Evolutionary conservation across 1,139 yeast genomes (phyloP).

Genomic region (Debaryomyces psychrophilus): DNA sequence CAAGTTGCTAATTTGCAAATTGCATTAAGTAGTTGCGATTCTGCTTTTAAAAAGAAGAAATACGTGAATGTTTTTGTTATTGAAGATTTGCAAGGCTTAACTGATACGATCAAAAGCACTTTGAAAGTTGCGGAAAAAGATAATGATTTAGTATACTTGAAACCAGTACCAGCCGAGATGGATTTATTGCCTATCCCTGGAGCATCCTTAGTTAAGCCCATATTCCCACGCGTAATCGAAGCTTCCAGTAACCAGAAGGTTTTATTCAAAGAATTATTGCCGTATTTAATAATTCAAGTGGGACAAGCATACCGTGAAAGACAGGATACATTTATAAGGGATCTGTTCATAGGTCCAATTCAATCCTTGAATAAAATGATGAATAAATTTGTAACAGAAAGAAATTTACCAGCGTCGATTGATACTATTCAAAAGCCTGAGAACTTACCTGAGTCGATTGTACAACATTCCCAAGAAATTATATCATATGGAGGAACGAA

Average conservation of each 20-base stretch:
- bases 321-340: conserved; percentile 57
- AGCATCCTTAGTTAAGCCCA: conserved; percentile 60
- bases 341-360: conserved; percentile 55
- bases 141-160: conserved; percentile 76
- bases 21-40: conserved; percentile 35
- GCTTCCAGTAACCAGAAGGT: conserved; percentile 26
- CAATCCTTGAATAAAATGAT: conserved; percentile 52
- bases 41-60: conserved; percentile 44
- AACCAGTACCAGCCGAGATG: conserved; percentile 55
- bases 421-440: conserved; percentile 68
- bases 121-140: conserved; percentile 70
- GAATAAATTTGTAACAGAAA: conserved; percentile 44
- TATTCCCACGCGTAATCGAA: conserved; percentile 39
- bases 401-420: conserved; percentile 62
- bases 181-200: conserved; percentile 50
- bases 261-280: conserved; percentile 63
- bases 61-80: conserved; percentile 49
- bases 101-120: conserved; percentile 44
- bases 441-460: conserved; percentile 59
- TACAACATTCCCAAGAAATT: conserved; percentile 59
- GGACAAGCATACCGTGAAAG: conserved; percentile 72
- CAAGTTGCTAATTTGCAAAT: conserved; percentile 61
- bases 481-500: conserved; percentile 56
- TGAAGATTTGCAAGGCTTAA: conserved; percentile 53
- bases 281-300: conserved; percentile 66